Evolutionary conservation across 352 stramenopile species (phyloP).

Genomic region (Pilasporangium apinafurcum): DNA sequence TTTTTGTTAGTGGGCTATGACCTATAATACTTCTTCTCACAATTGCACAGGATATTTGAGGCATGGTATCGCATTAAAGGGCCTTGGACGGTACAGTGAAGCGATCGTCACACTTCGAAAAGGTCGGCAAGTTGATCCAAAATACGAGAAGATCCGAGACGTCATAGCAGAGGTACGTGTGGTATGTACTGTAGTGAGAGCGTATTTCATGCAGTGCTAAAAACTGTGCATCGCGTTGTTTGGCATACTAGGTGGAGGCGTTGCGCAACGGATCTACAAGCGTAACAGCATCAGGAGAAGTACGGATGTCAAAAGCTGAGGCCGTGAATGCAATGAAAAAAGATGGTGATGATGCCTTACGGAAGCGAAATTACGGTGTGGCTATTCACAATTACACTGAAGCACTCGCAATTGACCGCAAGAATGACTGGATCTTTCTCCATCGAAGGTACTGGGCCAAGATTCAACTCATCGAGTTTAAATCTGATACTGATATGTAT

Average conservation of each 20-base stretch:
- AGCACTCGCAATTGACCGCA: constrained; percentile 32
- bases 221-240: not conserved
- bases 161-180: constrained; percentile 36
- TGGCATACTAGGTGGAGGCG: constrained; percentile 5
- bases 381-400: constrained; percentile 44
- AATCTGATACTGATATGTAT: not conserved
- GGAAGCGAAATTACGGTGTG: constrained; percentile 40
- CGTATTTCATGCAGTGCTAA: too few relatives aligned
- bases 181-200: too few relatives aligned
- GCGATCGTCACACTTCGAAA: constrained; percentile 57
- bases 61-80: constrained; percentile 88
- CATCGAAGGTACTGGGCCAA: constrained; percentile 38
- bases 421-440: constrained; percentile 49
- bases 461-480: too few relatives aligned
- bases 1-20: too few relatives aligned
- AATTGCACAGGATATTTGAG: constrained; percentile 84
- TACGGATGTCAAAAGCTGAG: constrained; percentile 2
- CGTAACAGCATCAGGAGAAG: constrained; percentile 20
- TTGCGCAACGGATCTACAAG: constrained; percentile 9
- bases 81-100: constrained; percentile 69
- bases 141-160: constrained; percentile 55
- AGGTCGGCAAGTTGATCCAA: constrained; percentile 65
- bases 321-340: constrained; percentile 13
- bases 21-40: too few relatives aligned
- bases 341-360: constrained; percentile 38